Base-by-base conservation (phyloP, 495 filamentous ascomycete genomes). In the Penicillium coffeae region DNA sequence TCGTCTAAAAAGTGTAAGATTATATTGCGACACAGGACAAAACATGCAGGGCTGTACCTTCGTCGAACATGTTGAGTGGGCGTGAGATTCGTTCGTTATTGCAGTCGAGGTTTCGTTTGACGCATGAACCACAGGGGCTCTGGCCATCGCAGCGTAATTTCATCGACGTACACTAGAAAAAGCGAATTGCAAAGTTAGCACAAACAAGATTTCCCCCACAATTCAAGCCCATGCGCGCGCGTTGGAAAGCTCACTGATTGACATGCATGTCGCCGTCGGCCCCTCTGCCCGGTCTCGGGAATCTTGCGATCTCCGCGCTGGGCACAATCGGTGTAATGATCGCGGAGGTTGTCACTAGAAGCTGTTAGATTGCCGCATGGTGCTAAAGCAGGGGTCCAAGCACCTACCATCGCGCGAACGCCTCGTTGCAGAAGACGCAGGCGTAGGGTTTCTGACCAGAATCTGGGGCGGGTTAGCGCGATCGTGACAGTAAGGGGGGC, bases 101-200 rank as follows among this genome's bases (percentile, higher is more conserved):
- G 57, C 75, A 78, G 6, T 56, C 52, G 3, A 74, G 55, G 19
- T 65, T 68, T 48, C 73, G 66, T 39, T 74, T 72, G 38, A 65
- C 58, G 51, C 75, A 78, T 0, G 73, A 71, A 21, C 69, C 66
- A 48, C 75, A 78, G 13, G 75, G 75, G 48, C 58, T 72, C 22
- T 55, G 52, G 8, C 75, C 75, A 43, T 76, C 73, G 50, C 75
- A 78, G 3, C 75, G 72, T 6, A 78, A 60, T 52, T 78, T 78
- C 75, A 75, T 78, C 33, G 70, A 67, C 13, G 71, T 76, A 48
- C 75, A 78, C 73, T 76, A 49, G 30, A 21, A 13, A 20, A 21
- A 14, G 0, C 0, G 18, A 20, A 21, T 20, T 6, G n/a, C n/a
- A n/a, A 1, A 36, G 22, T 21, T 45, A 45, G 13, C 15, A 43